Evolutionary conservation across 257 asterid genomes (phyloP).

Genomic region (Ehretia macrophylla): DNA sequence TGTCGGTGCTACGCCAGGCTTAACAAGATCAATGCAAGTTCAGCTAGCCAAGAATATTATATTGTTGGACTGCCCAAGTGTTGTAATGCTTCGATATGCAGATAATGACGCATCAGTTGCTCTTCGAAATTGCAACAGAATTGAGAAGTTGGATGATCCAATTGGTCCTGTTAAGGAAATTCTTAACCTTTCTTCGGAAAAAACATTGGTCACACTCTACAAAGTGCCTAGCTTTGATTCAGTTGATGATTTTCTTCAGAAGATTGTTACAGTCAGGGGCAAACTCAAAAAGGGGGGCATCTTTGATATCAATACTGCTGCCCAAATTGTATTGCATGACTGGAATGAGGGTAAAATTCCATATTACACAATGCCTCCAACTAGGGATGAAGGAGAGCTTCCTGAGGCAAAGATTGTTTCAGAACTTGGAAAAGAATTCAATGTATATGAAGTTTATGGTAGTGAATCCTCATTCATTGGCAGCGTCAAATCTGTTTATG

Average conservation of each 20-base stretch:
- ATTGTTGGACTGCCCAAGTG: slow-evolving; percentile 91
- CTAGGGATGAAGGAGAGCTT: slow-evolving; percentile 49
- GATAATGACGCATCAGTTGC: slow-evolving; percentile 72
- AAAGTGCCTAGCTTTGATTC: too few relatives aligned
- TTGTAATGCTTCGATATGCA: slow-evolving; percentile 79
- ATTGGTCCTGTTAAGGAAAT: too few relatives aligned
- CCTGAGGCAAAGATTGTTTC: slow-evolving; percentile 72
- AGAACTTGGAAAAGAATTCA: slow-evolving; percentile 74
- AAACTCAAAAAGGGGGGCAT: too few relatives aligned
- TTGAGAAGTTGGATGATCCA: too few relatives aligned
- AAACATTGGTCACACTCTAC: too few relatives aligned
- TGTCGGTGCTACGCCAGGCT: slow-evolving; percentile 93
- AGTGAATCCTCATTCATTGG: slow-evolving; percentile 86
- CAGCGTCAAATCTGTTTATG: slow-evolving; percentile 81
- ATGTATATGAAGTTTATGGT: slow-evolving; percentile 79
- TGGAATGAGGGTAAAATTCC: neutral
- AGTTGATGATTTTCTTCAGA: too few relatives aligned
- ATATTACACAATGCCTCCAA: neutral
- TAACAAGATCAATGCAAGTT: slow-evolving; percentile 90
- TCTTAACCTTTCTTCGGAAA: too few relatives aligned
- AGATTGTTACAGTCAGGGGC: too few relatives aligned
- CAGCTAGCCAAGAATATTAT: slow-evolving; percentile 78
- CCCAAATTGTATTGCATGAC: neutral
- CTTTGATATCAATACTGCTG: too few relatives aligned
- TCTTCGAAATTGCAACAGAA: slow-evolving; percentile 93